A percentile compares a stretch with the other conserved stretches of the same genome.
Conservation (phyloP, 768 basidiomycete genomes). For the Tylopilus sp. region DNA sequence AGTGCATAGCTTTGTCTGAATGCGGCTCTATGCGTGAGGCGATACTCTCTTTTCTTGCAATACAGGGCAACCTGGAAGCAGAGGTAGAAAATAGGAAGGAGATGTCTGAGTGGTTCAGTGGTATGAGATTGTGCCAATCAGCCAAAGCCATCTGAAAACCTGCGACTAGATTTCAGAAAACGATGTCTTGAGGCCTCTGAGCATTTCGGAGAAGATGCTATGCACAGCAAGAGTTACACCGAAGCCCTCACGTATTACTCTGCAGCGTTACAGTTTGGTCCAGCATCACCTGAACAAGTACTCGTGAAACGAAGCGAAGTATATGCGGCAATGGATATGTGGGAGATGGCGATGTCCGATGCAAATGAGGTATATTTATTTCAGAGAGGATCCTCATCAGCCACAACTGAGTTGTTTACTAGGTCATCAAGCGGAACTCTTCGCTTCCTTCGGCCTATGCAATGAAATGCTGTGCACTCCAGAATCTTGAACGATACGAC, state of each 20-base stretch:
- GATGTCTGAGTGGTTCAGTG: background rate
- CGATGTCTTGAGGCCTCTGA: background rate
- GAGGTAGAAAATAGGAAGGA: background rate
- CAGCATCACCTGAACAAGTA: background rate
- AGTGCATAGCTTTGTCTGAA: background rate
- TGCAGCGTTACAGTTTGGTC: background rate
- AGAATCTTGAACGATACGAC: background rate
- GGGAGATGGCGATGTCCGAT: slow-evolving; percentile 8
- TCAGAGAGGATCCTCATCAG: background rate
- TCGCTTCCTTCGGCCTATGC: background rate
- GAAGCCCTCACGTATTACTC: slow-evolving; percentile 1
- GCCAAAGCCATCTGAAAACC: background rate
- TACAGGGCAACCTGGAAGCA: background rate
- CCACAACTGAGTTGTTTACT: background rate
- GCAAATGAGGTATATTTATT: background rate
- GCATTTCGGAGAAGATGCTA: slow-evolving; percentile 1
- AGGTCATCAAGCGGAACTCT: background rate
- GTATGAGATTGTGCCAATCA: background rate
- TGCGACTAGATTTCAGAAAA: background rate
- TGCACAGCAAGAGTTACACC: background rate
- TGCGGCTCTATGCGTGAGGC: background rate
- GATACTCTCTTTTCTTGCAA: background rate
- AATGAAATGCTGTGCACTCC: slow-evolving; percentile 3
- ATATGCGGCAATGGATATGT: background rate
- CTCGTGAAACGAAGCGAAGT: slow-evolving; percentile 11